These are phyloP conservation scores for Atkinsonella hypoxylon DNA, from an alignment of 2,329 filamentous ascomycete species.

Conservation along the genomic window DNA sequence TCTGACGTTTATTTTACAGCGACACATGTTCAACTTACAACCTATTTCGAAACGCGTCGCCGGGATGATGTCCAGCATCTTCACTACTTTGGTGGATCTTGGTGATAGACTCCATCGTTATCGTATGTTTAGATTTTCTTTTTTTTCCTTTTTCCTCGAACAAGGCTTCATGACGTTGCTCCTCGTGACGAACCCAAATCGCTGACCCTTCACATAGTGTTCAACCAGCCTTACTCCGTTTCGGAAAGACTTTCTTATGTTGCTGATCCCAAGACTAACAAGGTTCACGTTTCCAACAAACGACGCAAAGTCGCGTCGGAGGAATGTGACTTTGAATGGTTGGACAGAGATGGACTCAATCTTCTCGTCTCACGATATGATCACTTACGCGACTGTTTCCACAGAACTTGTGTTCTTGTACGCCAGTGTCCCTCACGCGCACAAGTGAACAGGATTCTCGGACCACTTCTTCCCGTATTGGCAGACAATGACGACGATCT, in stretches of 20 bases:
- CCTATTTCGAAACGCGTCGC: conserved; percentile 12
- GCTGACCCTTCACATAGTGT: conserved; percentile 2
- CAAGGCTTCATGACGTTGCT: too few species aligned
- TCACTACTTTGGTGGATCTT: conserved; percentile 15
- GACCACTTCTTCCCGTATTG: conserved; percentile 12
- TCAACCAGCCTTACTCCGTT: conserved; percentile 13
- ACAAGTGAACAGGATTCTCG: conserved; percentile 15
- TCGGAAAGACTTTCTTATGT: conserved; percentile 15
- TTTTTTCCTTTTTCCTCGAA: background rate
- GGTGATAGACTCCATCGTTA: conserved; percentile 14
- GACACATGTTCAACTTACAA: conserved; percentile 14
- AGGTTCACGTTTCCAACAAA: conserved; percentile 15
- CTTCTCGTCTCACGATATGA: conserved; percentile 14
- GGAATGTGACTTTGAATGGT: conserved; percentile 13
- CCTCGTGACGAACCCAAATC: background rate
- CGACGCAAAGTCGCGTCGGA: conserved; percentile 14
- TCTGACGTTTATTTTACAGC: conserved; percentile 1
- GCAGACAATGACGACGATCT: conserved; percentile 13
- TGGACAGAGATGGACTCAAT: conserved; percentile 13
- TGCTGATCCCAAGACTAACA: background rate
- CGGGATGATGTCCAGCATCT: conserved; percentile 19
- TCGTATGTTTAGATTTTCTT: conserved; percentile 9
- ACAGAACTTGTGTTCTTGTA: conserved; percentile 12
- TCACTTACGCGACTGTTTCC: conserved; percentile 12
- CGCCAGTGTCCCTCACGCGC: conserved; percentile 9